These are phyloP conservation scores for Cunninghamia lanceolata DNA, from an alignment of 75 land plant genomes.

Conservation along the genomic window DNA sequence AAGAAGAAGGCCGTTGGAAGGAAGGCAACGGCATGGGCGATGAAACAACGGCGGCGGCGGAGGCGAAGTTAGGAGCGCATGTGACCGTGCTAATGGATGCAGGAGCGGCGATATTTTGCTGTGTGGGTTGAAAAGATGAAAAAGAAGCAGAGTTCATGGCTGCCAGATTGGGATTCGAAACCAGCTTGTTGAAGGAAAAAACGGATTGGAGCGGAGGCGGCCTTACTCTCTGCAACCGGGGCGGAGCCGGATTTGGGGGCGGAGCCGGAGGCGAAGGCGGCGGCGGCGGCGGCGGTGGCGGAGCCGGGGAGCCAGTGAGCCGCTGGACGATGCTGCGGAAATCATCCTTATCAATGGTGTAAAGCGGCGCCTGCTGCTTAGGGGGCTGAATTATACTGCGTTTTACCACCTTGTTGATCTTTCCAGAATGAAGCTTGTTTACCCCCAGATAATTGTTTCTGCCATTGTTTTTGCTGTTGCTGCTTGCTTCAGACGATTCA, in stretches of 20 bases:
- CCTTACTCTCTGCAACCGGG: not conserved
- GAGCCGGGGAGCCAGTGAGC: constrained; percentile 69
- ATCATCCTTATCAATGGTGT: constrained; percentile 69
- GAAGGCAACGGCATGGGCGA: not conserved
- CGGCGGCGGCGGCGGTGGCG: constrained; percentile 15
- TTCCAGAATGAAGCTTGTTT: not conserved
- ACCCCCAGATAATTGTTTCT: not conserved
- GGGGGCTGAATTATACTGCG: constrained; percentile 5
- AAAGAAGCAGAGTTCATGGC: not conserved
- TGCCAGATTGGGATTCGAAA: not conserved
- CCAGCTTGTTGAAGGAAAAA: not conserved
- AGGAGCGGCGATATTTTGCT: not conserved
- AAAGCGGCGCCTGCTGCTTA: constrained; percentile 61
- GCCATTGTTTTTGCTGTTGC: not conserved
- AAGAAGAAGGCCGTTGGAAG: not conserved
- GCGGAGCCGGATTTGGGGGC: not conserved
- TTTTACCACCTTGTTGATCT: constrained; percentile 10
- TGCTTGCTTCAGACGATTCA: not conserved
- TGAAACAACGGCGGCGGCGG: not conserved
- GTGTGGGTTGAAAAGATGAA: not conserved
- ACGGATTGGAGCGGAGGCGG: constrained; percentile 8
- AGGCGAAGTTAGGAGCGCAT: not conserved
- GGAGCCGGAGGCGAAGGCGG: not conserved
- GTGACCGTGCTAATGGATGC: not conserved
- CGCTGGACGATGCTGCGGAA: constrained; percentile 71